phyloP scores from a whole-genome alignment of 768 basidiomycete genomes.

The Kwoniella bestiolae region DNA sequence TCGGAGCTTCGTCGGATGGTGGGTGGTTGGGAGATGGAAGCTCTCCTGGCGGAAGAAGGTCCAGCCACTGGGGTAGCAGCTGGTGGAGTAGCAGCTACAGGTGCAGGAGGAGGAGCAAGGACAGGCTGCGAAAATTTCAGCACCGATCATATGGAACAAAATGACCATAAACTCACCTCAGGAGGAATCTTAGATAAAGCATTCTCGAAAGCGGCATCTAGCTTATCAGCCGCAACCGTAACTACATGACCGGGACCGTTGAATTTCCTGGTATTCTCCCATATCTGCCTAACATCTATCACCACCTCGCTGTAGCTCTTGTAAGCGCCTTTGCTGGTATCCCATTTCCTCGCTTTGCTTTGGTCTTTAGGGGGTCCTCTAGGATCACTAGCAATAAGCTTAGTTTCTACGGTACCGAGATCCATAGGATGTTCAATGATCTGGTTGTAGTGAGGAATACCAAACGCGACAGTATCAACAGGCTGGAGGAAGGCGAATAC shows the following conservation, averaged over 20 bases:
- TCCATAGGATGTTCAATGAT: conserved; percentile 95
- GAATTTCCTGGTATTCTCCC: conserved; percentile 85
- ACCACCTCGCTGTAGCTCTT: conserved; percentile 76
- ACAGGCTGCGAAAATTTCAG: conserved; percentile 15
- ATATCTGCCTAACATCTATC: conserved; percentile 81
- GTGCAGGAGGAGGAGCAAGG: conserved; percentile 9
- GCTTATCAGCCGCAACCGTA: conserved; percentile 73
- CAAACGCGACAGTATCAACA: conserved; percentile 77
- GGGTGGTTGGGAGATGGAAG: conserved; percentile 75
- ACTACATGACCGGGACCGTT: conserved; percentile 90
- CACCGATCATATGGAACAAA: background rate
- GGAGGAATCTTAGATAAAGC: conserved; percentile 80
- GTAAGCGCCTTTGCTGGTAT: conserved; percentile 62
- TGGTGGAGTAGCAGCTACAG: conserved; percentile 30
- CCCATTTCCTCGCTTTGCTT: conserved; percentile 47
- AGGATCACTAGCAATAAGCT: conserved; percentile 78
- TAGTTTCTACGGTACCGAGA: conserved; percentile 85
- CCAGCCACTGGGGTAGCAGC: conserved; percentile 32
- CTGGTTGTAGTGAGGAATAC: conserved; percentile 77
- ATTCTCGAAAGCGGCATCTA: conserved; percentile 86
- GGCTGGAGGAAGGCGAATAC: conserved; percentile 79
- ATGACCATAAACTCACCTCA: conserved; percentile 65
- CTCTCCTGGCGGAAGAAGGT: conserved; percentile 62
- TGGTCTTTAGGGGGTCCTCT: conserved; percentile 63
- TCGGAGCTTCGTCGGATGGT: conserved; percentile 72